Base-by-base conservation (phyloP, 257 asterid genomes). In the Jacaranda mimosifolia region DNA sequence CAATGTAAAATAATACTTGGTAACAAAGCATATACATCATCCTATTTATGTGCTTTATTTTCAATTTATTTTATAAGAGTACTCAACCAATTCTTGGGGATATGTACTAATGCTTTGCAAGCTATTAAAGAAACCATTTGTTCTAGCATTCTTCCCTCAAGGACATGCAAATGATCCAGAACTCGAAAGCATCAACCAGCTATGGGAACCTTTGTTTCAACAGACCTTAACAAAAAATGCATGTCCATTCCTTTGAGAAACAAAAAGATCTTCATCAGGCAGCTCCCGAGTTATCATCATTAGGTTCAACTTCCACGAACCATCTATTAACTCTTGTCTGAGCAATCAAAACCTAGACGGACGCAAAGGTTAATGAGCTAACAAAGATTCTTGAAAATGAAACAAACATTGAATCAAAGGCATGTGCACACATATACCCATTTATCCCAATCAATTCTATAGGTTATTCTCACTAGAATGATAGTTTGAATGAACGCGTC, bases 391-490 rank as follows among this genome's bases (percentile, higher is more conserved):
- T 57, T 21, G 2, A 46, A 21, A 13, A 42, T 4, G 4, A 42
- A 42, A 6, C 46, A 5, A 5, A 42, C 1, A 40, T 3, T 1
- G 45, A 26, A 26, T 26, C 32, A 26, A 26, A 26, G 2, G n/a
- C 0, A 17, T 42, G 2, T 18, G 12, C 14, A n/a, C n/a, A n/a
- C n/a, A 48, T 7, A 0, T 75, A 88, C 94, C 94, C 89, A 91
- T 59, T 80, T 79, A 26, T 91, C 90, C 96, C 96, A 91, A 38
- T 91, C 92, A 4, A 90, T 91, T 82, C 66, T 85, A 57, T 21
- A 51, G 56, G 96, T 84, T 52, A 89, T 76, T 35, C 83, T 63
- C 51, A 82, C 2, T 10, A 91, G 81, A 17, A 83, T 75, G 46
- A 87, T 70, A 0, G 96, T 87, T 55, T 91, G 96, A 43, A 87